A percentile compares a stretch with the other conserved stretches of the same genome.
Evolutionary conservation across 2,329 filamentous ascomycete species (phyloP).

Genomic region (Talaromyces sp.): DNA sequence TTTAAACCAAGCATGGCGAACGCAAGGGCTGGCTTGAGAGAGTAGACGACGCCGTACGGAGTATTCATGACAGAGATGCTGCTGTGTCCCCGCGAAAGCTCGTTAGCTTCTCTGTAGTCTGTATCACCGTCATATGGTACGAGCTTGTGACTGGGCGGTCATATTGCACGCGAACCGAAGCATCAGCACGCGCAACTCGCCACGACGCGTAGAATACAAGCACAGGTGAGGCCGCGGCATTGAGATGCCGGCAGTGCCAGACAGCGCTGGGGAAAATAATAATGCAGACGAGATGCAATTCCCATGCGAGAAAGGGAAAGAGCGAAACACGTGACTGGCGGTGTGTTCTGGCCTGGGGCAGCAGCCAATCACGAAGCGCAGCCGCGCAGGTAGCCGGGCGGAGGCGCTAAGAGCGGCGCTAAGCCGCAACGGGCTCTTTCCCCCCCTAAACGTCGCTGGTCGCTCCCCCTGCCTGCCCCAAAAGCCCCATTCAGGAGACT

Average conservation of each 20-base stretch:
- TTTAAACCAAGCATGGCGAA: neutral
- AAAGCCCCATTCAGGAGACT: constrained; percentile 15
- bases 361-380: constrained; percentile 5
- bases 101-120: neutral
- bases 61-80: neutral
- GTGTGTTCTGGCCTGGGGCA: neutral
- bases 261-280: too few species aligned
- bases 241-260: neutral
- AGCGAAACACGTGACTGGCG: constrained; percentile 7
- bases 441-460: constrained; percentile 14
- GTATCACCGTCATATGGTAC: neutral
- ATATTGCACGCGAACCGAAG: neutral
- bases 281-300: neutral
- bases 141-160: neutral
- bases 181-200: neutral
- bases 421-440: neutral
- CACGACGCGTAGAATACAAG: neutral
- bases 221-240: neutral
- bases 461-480: constrained; percentile 4
- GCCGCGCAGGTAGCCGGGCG: constrained; percentile 11
- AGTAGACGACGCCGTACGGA: neutral
- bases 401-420: neutral
- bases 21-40: neutral
- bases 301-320: neutral
- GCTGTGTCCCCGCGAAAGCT: neutral